phyloP scores from a whole-genome alignment of 2,329 filamentous ascomycete species.

The Zasmidium cellare region DNA sequence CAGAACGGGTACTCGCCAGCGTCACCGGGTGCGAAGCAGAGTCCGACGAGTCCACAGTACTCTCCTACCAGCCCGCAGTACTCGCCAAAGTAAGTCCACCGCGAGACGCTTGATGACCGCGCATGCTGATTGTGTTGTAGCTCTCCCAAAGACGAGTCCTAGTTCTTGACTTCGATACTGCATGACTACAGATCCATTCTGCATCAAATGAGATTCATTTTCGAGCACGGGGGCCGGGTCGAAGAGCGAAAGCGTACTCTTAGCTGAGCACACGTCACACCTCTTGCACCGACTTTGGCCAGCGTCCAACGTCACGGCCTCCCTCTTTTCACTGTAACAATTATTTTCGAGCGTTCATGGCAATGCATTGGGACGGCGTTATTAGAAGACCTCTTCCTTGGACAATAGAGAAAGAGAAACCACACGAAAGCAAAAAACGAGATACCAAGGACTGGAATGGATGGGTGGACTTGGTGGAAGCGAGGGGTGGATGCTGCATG shows the following conservation, averaged over 20 bases:
- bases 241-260: slow-evolving; percentile 32
- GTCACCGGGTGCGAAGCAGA: slow-evolving; percentile 21
- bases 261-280: slow-evolving; percentile 34
- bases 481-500: background rate
- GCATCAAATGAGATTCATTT: slow-evolving; percentile 7
- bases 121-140: slow-evolving; percentile 16
- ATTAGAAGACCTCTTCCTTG: slow-evolving; percentile 13
- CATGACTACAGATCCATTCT: slow-evolving; percentile 11
- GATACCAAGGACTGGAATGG: slow-evolving; percentile 4
- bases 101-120: background rate
- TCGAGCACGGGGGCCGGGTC: background rate
- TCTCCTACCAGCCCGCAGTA: slow-evolving; percentile 54
- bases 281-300: background rate
- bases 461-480: slow-evolving; percentile 6
- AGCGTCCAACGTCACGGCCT: background rate
- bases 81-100: slow-evolving; percentile 47
- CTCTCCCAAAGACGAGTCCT: slow-evolving; percentile 29
- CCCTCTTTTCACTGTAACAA: slow-evolving; percentile 21
- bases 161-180: slow-evolving; percentile 8
- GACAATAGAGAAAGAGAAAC: slow-evolving; percentile 23
- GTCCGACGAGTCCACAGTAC: slow-evolving; percentile 30
- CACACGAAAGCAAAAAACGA: slow-evolving; percentile 3
- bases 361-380: slow-evolving; percentile 19
- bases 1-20: slow-evolving; percentile 34
- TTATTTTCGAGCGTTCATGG: slow-evolving; percentile 18